Base-by-base conservation (phyloP, 768 basidiomycete genomes). In the Macrolepiota fuliginosa region DNA sequence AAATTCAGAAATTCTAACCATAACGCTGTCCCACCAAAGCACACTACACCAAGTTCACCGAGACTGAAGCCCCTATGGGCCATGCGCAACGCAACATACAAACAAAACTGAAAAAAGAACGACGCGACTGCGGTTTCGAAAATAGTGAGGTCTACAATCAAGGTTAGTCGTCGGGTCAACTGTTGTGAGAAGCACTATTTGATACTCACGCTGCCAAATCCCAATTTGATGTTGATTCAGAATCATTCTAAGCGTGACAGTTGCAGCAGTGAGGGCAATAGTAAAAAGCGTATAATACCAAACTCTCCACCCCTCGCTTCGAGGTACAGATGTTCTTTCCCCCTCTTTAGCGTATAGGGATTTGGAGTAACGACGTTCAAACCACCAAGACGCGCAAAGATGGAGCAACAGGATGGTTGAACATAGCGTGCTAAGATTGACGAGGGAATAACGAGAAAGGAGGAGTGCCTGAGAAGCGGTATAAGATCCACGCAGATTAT, bases 11-110 rank as follows among this genome's bases (percentile, higher is more conserved):
- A 81, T 72, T 98, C 96, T 79, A 94, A 88, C 66, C 87, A 89
- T 24, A 98, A 71, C 0, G 88, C 88, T 1, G 94, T 91, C 4
- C 91, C 94, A 45, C 94, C 94, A 65, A 93, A 92, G 47, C 89
- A 90, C 17, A 96, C 92, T 25, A 98, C 75, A 25, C 89, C 90
- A 17, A 98, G 82, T 72, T 99, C 97, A 35, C 97, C 97, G 1
- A 99, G 82, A 0, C 96, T 98, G 74, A 98, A 96, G 11, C 92
- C 92, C n/a, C 91, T 85, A 67, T 97, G 91, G 3, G 95, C 96
- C 47, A 99, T 81, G 24, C 97, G 85, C 45, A 97, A 81, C 45
- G 91, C 91, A 51, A 91, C 80, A 72, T 98, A 99, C 50, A 98
- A 78, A 54, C 93, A 86, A 69, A 95, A 90, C 71, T 98, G 97